phyloP scores from a whole-genome alignment of 768 basidiomycete species.

The Termitomyces sp. region DNA sequence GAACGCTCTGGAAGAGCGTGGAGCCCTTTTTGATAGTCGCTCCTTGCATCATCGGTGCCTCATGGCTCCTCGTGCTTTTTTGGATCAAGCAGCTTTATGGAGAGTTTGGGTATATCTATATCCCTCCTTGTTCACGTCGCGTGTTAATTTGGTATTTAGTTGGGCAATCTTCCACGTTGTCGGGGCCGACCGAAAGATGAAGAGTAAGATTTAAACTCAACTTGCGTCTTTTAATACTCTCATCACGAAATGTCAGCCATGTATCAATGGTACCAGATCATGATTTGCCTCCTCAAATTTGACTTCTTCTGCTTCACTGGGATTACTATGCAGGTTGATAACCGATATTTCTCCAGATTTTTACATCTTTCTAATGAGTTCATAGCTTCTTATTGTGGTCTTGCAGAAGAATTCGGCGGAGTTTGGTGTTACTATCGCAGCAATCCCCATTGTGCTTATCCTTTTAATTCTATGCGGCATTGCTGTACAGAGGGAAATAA shows the following conservation, averaged over 20 bases:
- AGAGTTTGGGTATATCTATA: slow-evolving; percentile 73
- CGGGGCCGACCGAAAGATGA: slow-evolving; percentile 82
- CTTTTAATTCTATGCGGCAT: slow-evolving; percentile 64
- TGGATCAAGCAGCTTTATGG: slow-evolving; percentile 69
- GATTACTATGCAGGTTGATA: slow-evolving; percentile 79
- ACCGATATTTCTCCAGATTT: not conserved
- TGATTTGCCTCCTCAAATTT: slow-evolving; percentile 86
- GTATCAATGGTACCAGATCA: slow-evolving; percentile 87
- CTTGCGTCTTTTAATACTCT: not conserved
- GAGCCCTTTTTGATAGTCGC: slow-evolving; percentile 69
- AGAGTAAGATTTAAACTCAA: slow-evolving; percentile 48
- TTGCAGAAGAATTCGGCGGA: slow-evolving; percentile 63
- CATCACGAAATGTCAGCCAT: slow-evolving; percentile 51
- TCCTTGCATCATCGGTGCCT: slow-evolving; percentile 64
- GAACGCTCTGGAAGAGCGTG: slow-evolving; percentile 59
- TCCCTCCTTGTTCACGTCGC: not conserved
- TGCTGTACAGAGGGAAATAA: slow-evolving; percentile 80
- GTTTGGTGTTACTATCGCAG: slow-evolving; percentile 79
- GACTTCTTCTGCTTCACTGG: slow-evolving; percentile 87
- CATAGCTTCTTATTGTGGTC: slow-evolving; percentile 81
- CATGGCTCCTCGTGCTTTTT: slow-evolving; percentile 68
- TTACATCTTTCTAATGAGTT: slow-evolving; percentile 1
- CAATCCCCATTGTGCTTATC: slow-evolving; percentile 75
- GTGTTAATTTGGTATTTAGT: slow-evolving; percentile 34
- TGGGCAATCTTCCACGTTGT: slow-evolving; percentile 93